Base-by-base conservation (phyloP, 495 filamentous ascomycete genomes). In the Penicillium steckii region DNA sequence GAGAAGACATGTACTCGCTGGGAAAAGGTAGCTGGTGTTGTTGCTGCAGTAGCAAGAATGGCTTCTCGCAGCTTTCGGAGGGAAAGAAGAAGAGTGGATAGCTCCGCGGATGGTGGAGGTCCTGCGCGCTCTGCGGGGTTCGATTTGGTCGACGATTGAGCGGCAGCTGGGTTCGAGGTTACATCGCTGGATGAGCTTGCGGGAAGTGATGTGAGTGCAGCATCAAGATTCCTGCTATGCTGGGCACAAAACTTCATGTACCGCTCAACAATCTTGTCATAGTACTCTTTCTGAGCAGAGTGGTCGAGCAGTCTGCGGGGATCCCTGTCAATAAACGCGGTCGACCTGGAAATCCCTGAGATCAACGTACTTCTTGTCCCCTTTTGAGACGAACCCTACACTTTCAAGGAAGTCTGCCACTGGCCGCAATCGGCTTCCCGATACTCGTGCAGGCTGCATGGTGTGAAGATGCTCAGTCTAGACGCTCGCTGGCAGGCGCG, bases 21-120 rank as follows among this genome's bases (percentile, higher is more conserved):
- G 13, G 85, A 80, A 66, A 90, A 90, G 44, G 76, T 73, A 49
- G 70, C 45, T 1, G 74, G 70, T 6, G 90, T 85, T 29, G 79
- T 73, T 17, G 85, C 83, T 27, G 90, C 86, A 0, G 93, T 83
- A 49, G 73, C 68, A 33, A 74, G 45, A 44, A 97, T 82, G 37
- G 84, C 90, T 74, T 98, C 94, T 37, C 94, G 84, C 32, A 98
- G 80, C 67, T 96, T 97, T 48, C 94, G 85, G 69, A 97, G 88
- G 27, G 91, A 88, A 54, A 84, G 79, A 21, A 84, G 70, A 49
- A 89, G 74, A 10, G 72, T 77, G 25, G 81, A 78, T 45, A 87
- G 72, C 55, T 87, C 84, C 43, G 61, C 61, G 30, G 77, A 69
- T 40, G 76, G 64, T 50, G 66, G 68, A 46, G 59, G 70, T 50